Percentiles rank a stretch among this genome's conserved stretches.
Evolutionary conservation across 768 basidiomycete species (phyloP).

Genomic region (Leucocoprinus leucothites): DNA sequence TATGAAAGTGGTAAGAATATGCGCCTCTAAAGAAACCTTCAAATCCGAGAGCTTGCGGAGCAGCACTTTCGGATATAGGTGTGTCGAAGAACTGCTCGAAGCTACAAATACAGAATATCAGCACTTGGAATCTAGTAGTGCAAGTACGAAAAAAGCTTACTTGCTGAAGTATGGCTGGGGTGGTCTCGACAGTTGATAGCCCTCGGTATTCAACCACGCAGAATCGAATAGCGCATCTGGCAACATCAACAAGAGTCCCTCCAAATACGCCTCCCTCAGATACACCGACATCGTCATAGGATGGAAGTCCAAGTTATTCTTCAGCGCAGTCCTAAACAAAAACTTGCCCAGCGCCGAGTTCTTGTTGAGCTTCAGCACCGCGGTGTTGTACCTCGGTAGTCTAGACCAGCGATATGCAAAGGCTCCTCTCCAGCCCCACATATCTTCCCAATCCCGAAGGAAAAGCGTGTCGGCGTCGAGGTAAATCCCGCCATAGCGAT

Average conservation of each 20-base stretch:
- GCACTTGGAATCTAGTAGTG: conserved; percentile 2
- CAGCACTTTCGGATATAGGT: conserved; percentile 67
- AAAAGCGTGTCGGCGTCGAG: conserved; percentile 96
- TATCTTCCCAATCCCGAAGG: conserved; percentile 96
- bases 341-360: conserved; percentile 89
- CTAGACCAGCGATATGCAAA: conserved; percentile 98
- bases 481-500: conserved; percentile 95
- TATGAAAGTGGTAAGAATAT: conserved; percentile 96
- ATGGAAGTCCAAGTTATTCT: conserved; percentile 94
- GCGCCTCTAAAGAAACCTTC: conserved; percentile 96
- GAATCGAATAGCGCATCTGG: conserved; percentile 97
- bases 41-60: conserved; percentile 85
- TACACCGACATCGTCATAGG: conserved; percentile 94
- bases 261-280: conserved; percentile 83
- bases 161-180: conserved; percentile 92
- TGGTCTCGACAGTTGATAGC: conserved; percentile 87
- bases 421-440: conserved; percentile 96
- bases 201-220: conserved; percentile 94
- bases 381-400: conserved; percentile 92
- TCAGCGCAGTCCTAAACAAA: conserved; percentile 90
- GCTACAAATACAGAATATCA: conserved; percentile 34
- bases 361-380: conserved; percentile 92
- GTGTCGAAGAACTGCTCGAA: conserved; percentile 90
- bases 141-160: conserved; percentile 40
- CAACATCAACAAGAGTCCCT: conserved; percentile 78